These are phyloP conservation scores for Jamesozyma spencerorum DNA, from an alignment of 805 yeast genomes.

Conservation along the genomic window DNA sequence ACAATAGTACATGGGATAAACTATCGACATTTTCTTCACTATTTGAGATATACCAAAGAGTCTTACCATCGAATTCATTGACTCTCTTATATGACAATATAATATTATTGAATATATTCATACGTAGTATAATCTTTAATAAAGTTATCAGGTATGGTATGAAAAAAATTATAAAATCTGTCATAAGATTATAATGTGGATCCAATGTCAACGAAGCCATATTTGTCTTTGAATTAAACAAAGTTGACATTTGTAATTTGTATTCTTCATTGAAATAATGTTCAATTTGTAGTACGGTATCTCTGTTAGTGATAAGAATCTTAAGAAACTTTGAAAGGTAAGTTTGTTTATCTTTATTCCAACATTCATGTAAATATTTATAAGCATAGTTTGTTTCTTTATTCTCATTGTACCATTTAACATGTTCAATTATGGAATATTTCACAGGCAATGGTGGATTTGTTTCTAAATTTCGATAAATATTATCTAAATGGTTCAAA, in stretches of 20 bases:
- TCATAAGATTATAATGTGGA: constrained; percentile 8
- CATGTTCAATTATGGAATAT: neutral
- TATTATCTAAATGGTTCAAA: constrained; percentile 1
- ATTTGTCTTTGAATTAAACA: constrained; percentile 3
- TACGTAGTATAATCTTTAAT: neutral
- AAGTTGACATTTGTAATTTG: constrained; percentile 3
- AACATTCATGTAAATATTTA: constrained; percentile 1
- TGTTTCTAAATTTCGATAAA: neutral
- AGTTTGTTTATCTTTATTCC: neutral
- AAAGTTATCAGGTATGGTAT: constrained; percentile 1
- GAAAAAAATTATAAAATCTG: constrained; percentile 8
- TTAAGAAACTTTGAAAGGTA: constrained; percentile 3
- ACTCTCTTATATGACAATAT: constrained; percentile 9
- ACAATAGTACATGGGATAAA: neutral
- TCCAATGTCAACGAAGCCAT: constrained; percentile 1
- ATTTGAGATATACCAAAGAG: constrained; percentile 7
- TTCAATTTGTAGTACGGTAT: neutral
- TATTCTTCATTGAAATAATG: constrained; percentile 1
- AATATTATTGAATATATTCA: constrained; percentile 4
- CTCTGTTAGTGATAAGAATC: constrained; percentile 3
- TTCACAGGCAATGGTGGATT: neutral
- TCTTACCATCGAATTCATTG: constrained; percentile 4
- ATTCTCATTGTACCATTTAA: constrained; percentile 2
- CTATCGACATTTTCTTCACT: neutral
- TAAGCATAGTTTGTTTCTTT: neutral